Percentiles rank a stretch among this genome's conserved stretches.
Conservation (phyloP, 495 filamentous ascomycete genomes). For the Diplogelasinospora grovesii region DNA sequence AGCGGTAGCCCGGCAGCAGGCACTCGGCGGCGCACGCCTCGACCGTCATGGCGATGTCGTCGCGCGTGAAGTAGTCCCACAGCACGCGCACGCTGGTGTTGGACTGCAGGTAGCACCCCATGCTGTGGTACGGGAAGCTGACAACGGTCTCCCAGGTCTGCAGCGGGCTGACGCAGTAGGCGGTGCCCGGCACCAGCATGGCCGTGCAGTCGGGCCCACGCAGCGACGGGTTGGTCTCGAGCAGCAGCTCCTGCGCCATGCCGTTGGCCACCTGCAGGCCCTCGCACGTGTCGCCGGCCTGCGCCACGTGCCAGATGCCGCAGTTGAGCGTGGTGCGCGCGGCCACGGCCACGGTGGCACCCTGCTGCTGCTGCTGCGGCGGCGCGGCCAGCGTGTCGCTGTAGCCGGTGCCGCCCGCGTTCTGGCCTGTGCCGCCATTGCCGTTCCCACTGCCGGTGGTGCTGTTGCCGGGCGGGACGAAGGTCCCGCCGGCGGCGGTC, state of each 20-base stretch:
- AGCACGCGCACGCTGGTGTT: too few relatives aligned
- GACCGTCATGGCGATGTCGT: too few relatives aligned
- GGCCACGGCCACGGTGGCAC: background rate
- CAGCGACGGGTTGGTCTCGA: background rate
- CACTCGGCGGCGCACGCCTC: too few relatives aligned
- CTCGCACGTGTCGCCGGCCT: background rate
- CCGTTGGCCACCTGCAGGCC: background rate
- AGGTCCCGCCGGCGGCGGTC: background rate
- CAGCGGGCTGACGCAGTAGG: background rate
- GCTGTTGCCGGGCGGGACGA: too few relatives aligned
- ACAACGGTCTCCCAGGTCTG: background rate
- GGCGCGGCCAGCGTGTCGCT: background rate
- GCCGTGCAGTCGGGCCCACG: background rate
- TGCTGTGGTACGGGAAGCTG: too few relatives aligned
- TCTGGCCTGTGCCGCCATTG: background rate
- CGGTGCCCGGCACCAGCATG: background rate
- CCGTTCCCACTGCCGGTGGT: background rate
- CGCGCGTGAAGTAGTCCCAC: too few relatives aligned
- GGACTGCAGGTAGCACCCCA: too few relatives aligned
- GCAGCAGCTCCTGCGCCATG: background rate
- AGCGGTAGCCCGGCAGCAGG: too few relatives aligned
- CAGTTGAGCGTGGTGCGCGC: conserved; percentile 2
- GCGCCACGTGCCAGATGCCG: conserved; percentile 5
- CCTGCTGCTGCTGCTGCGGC: too few relatives aligned
- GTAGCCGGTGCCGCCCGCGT: background rate